Conservation (phyloP, 2,329 filamentous ascomycete genomes). For the Orbilia brochopaga region DNA sequence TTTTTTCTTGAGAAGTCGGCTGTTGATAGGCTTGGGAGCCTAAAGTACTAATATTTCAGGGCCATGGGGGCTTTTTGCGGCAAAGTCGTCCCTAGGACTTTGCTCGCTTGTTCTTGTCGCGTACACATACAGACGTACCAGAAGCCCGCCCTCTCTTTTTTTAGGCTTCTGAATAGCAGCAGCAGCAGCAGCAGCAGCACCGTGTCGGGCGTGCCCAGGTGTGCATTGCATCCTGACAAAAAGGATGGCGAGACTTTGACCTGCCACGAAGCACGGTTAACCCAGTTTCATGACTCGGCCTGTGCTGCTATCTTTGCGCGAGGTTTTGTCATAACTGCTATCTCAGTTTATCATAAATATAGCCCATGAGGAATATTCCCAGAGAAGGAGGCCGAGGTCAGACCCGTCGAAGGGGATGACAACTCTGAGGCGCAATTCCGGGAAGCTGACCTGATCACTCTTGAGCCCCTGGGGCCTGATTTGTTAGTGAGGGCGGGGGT, state of each 20-base stretch:
- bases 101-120: conserved; percentile 6
- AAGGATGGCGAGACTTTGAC: conserved; percentile 26
- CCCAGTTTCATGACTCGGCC: conserved; percentile 28
- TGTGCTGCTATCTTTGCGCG: conserved; percentile 33
- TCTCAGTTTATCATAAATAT: conserved; percentile 45
- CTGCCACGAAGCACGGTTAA: conserved; percentile 37
- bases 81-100: background rate
- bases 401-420: conserved; percentile 25
- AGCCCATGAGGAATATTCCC: conserved; percentile 40
- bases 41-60: conserved; percentile 50
- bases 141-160: conserved; percentile 8
- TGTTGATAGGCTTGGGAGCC: conserved; percentile 51
- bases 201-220: conserved; percentile 8
- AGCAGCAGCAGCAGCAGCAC: background rate
- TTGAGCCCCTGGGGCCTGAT: conserved; percentile 29
- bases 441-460: conserved; percentile 40
- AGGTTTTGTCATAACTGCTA: conserved; percentile 36
- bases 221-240: conserved; percentile 27
- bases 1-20: conserved; percentile 40
- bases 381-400: conserved; percentile 19
- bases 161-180: conserved; percentile 1
- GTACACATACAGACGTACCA: no score
- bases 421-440: conserved; percentile 48
- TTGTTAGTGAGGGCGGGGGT: conserved; percentile 29
- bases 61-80: conserved; percentile 27